These are phyloP conservation scores for Wickerhamomyces sp. DNA, from an alignment of 1,139 yeast genomes.

Conservation along the genomic window DNA sequence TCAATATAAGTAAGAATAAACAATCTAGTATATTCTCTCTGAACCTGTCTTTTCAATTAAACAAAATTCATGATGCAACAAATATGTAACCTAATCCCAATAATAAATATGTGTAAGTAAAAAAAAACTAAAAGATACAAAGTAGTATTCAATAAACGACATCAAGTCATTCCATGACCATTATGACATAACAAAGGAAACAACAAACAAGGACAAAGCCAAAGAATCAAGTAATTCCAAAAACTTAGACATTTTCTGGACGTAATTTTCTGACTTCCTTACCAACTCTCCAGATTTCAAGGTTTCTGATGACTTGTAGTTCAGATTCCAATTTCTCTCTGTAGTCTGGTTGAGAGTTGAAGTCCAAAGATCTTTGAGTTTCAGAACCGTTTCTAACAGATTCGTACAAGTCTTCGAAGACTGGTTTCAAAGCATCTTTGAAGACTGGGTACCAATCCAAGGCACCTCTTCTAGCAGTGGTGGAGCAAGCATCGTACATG, in stretches of 20 bases:
- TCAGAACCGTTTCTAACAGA: conserved; percentile 94
- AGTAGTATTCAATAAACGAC: conserved; percentile 4
- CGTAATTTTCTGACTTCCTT: conserved; percentile 99
- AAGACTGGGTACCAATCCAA: conserved; percentile 99
- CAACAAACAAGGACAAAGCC: conserved; percentile 3
- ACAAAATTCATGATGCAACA: conserved; percentile 20
- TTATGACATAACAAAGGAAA: conserved; percentile 13
- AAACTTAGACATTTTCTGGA: conserved; percentile 87
- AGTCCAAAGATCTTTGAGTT: conserved; percentile 96
- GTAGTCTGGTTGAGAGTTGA: conserved; percentile 97
- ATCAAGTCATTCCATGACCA: conserved; percentile 26
- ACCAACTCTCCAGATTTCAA: conserved; percentile 99
- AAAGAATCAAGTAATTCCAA: not conserved
- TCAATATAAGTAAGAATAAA: not conserved
- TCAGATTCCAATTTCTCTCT: conserved; percentile 94
- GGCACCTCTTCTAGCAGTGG: conserved; percentile 99
- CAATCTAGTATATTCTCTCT: conserved; percentile 1
- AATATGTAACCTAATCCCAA: conserved; percentile 12
- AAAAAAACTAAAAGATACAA: conserved; percentile 1
- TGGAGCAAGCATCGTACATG: conserved; percentile 99
- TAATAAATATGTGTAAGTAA: conserved; percentile 5
- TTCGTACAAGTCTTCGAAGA: conserved; percentile 91
- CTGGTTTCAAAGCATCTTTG: conserved; percentile 98
- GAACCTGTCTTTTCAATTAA: conserved; percentile 20
- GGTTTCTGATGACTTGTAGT: conserved; percentile 85